These are phyloP conservation scores for Calocera cornea DNA, from an alignment of 768 basidiomycete species.

Conservation along the genomic window DNA sequence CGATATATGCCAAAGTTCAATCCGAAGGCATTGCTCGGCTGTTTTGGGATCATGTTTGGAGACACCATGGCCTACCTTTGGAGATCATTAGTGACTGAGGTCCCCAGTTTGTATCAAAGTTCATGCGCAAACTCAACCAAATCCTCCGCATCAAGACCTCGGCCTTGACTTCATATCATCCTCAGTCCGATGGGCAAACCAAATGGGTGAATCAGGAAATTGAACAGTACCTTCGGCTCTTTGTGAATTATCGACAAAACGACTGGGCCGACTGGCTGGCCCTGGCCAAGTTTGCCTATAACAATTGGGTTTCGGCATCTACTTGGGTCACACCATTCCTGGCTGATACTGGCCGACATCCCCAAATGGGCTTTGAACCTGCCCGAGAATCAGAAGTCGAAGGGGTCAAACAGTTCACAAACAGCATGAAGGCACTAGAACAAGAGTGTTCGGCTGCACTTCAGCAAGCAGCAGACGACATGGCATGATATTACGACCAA, in stretches of 20 bases:
- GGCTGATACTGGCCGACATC: conserved; percentile 2
- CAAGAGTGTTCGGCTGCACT: conserved; percentile 13
- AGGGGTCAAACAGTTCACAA: conserved; percentile 13
- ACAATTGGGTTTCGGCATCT: background rate
- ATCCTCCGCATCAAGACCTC: background rate
- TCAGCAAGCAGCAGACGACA: conserved; percentile 16
- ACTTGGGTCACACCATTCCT: conserved; percentile 3
- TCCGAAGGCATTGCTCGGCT: conserved; percentile 1
- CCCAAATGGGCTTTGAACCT: conserved; percentile 7
- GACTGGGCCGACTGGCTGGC: no score
- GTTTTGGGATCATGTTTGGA: background rate
- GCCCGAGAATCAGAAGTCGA: conserved; percentile 5
- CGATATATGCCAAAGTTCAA: background rate
- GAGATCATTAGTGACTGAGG: background rate
- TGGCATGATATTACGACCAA: conserved; percentile 20
- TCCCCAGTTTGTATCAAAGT: background rate
- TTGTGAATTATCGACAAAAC: background rate
- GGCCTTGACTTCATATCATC: background rate
- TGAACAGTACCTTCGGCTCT: conserved; percentile 6
- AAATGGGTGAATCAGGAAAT: conserved; percentile 6
- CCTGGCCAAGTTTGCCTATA: conserved; percentile 7
- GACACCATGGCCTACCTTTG: background rate
- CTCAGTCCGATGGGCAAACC: conserved; percentile 10
- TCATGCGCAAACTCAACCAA: background rate
- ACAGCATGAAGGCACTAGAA: conserved; percentile 14